Percentiles rank a stretch among this genome's conserved stretches.
Evolutionary conservation across 805 yeast species (phyloP).

Genomic region (Candida andamanensis): DNA sequence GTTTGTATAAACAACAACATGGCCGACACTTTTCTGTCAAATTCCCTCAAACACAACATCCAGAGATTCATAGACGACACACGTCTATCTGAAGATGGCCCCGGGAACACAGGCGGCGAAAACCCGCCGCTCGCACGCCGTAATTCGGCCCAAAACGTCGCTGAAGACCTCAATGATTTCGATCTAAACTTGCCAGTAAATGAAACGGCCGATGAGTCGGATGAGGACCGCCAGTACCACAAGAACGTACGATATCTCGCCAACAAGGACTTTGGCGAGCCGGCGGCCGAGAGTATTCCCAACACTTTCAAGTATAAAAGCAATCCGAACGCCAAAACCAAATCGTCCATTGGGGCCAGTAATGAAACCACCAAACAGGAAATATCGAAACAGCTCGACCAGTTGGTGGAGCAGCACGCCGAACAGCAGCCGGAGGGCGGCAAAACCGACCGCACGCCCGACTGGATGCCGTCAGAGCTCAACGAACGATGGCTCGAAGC

Average conservation of each 20-base stretch:
- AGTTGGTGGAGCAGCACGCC: slow-evolving; percentile 6
- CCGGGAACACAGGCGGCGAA: neutral
- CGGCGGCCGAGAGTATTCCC: slow-evolving; percentile 26
- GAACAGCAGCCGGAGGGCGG: slow-evolving; percentile 6
- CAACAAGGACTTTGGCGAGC: slow-evolving; percentile 22
- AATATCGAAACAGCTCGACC: neutral
- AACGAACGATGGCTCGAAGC: slow-evolving; percentile 27
- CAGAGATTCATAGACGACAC: slow-evolving; percentile 25
- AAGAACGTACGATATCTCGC: slow-evolving; percentile 29
- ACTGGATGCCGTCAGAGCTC: slow-evolving; percentile 41
- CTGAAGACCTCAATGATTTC: slow-evolving; percentile 7
- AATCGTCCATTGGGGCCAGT: slow-evolving; percentile 19
- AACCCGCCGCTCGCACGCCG: neutral
- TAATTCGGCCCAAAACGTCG: neutral
- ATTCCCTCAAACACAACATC: slow-evolving; percentile 12
- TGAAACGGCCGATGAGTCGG: slow-evolving; percentile 1
- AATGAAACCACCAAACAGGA: neutral
- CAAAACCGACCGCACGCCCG: slow-evolving; percentile 25
- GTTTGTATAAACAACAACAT: too few species aligned
- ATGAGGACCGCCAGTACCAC: slow-evolving; percentile 17
- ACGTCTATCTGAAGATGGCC: slow-evolving; percentile 16
- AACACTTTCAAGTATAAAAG: slow-evolving; percentile 41
- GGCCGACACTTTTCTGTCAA: too few species aligned
- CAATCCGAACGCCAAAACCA: slow-evolving; percentile 42
- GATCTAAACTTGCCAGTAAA: slow-evolving; percentile 6